Base-by-base conservation (phyloP, 2,329 filamentous ascomycete genomes). In the Microcera coccophila region DNA sequence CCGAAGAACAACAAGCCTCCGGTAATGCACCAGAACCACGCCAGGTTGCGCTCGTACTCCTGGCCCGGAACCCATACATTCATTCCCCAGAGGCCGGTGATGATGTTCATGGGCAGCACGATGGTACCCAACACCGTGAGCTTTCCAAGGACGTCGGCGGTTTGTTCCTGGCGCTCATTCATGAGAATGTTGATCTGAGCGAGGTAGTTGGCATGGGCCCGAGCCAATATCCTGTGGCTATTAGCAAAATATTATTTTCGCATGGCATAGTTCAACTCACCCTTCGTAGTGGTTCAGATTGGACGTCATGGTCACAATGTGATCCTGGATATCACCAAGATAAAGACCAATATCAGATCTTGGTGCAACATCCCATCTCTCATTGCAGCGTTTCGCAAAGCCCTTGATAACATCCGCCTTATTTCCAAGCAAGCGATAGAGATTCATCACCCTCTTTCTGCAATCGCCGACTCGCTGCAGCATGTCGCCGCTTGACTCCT, bases 331-430 rank as follows among this genome's bases (percentile, higher is more conserved):
- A 70, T 98, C 93, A 49, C 93, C 93, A 45, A 98, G 73, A 67
- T 97, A 98, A 40, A 98, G 70, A n/a, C 93, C 93, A 62, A 98
- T 97, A 63, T 98, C 93, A 24, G 87, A 93, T 49, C 90, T 80
- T 10, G 93, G 93, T 5, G 93, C 91, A 45, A 98, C 87, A 57
- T 96, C 87, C 90, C 90, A 98, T 52, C 94, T 86, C 71, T 98
- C 91, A 61, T 96, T 98, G 70, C 93, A 98, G 12, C 93, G 79
- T 70, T 98, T 98, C 4, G 93, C 93, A 60, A 98, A 98, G 1
- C 93, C 93, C 70, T 97, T 97, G 74, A 98, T 97, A 45, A 98
- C 93, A 65, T 98, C 93, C 38, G 93, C 93, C 69, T 98, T 98
- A 68, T 95, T 97, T 42, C 93, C 93, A 15, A 98, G 73, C 34